Evolutionary conservation across 1,284 basidiomycete species (phyloP), one percentile per base, ranked within the genome.

Genomic region (Malassezia caprae): DNA sequence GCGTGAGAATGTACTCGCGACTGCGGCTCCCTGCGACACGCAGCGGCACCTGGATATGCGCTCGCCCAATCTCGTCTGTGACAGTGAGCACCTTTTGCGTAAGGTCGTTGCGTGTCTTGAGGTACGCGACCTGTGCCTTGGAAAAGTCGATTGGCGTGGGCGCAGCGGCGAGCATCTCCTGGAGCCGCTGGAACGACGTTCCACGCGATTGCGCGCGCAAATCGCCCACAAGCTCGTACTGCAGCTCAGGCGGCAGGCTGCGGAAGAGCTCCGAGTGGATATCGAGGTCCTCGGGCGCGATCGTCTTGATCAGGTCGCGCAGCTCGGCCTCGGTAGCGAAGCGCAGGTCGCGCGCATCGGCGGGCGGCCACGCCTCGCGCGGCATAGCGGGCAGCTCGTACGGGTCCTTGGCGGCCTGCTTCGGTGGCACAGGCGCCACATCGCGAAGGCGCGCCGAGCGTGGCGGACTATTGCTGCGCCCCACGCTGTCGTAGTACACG

Each of bases 181-280:
- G 86, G 28, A 98, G 78, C 10, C 94, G 85, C 48, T 83, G 83
- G 77, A 91, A 86, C 5, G 89, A 94, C 7, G 90, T 93, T 75
- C 94, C 90, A 2, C 94, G 82, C 1, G 90, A 96, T 72, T 90
- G 90, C 41, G 93, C 78, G 4, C 91, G 83, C 54, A 96, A 78
- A 77, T 99, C 94, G 54, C 93, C 93, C 27, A 98, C 86, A 62
- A 99, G 90, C 78, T 99, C 94, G 76, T 98, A 99, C 72, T 99
- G 90, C 21, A 94, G 83, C 75, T 96, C 91, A 0, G 88, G 89
- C 0, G 94, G 90, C 10, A 98, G 81, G 59, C 89, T 87, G 24
- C 84, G 84, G 72, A 99, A 99, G 23, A 72, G 59, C 12, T 63
- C 62, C 2, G 72, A 74, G 34, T 52, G 60, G 40, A 65, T 68